A percentile compares a stretch with the other conserved stretches of the same genome.
phyloP scores from a whole-genome alignment of 2,329 filamentous ascomycete genomes.

The Erysiphe pulchra region DNA sequence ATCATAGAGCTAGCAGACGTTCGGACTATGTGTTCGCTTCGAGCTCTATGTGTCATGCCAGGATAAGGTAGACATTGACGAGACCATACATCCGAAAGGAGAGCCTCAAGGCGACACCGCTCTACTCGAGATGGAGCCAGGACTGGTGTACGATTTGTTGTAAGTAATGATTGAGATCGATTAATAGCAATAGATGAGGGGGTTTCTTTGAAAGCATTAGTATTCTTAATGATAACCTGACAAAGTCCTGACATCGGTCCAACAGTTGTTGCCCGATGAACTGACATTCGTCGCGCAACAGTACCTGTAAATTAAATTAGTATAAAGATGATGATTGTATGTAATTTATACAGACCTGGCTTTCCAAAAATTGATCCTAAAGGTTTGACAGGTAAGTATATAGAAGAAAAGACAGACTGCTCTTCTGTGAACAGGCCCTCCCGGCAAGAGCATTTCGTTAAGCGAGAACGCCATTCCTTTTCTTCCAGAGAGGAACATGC shows the following conservation, averaged over 20 bases:
- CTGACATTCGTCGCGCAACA: conserved; percentile 42
- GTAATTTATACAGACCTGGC: conserved; percentile 22
- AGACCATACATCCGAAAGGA: conserved; percentile 62
- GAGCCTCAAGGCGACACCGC: conserved; percentile 47
- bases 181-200: conserved; percentile 28
- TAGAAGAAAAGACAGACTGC: conserved; percentile 29
- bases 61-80: conserved; percentile 58
- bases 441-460: conserved; percentile 25
- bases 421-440: conserved; percentile 22
- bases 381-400: conserved; percentile 44
- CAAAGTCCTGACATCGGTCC: conserved; percentile 39
- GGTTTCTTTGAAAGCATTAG: conserved; percentile 36
- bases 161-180: conserved; percentile 56
- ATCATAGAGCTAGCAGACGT: conserved; percentile 69
- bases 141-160: conserved; percentile 40
- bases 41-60: conserved; percentile 41
- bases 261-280: conserved; percentile 53
- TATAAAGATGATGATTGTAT: neutral
- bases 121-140: conserved; percentile 52
- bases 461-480: conserved; percentile 47
- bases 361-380: conserved; percentile 53
- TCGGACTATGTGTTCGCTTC: conserved; percentile 46
- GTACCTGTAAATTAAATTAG: conserved; percentile 19
- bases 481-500: conserved; percentile 67
- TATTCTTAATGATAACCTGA: conserved; percentile 73